Evolutionary conservation across 1,284 basidiomycete genomes (phyloP).

Genomic region (Laetiporus sulphureus): DNA sequence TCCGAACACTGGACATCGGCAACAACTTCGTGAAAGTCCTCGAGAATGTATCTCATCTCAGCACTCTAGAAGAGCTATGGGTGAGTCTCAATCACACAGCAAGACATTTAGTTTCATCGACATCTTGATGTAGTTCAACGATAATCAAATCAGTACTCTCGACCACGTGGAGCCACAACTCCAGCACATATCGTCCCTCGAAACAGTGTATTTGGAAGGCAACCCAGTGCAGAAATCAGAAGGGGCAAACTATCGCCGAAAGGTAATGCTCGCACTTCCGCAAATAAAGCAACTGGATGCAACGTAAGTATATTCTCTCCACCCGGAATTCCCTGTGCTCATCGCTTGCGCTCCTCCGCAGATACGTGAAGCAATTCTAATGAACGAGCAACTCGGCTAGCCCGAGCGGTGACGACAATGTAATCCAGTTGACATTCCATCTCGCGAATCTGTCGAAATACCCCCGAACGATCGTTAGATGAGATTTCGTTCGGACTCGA

Average conservation of each 20-base stretch:
- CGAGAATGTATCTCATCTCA: constrained; percentile 78
- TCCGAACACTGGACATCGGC: constrained; percentile 85
- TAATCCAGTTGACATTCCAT: not conserved
- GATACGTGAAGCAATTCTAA: constrained; percentile 3
- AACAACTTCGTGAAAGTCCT: constrained; percentile 78
- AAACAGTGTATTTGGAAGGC: constrained; percentile 92
- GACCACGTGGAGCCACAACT: constrained; percentile 69
- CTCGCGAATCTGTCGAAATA: not conserved
- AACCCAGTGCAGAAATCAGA: constrained; percentile 88
- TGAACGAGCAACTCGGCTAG: no score
- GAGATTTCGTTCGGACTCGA: not conserved
- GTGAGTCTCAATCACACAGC: constrained; percentile 37
- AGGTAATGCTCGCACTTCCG: constrained; percentile 84
- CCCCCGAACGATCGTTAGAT: not conserved
- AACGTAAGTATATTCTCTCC: constrained; percentile 51
- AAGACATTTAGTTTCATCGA: not conserved
- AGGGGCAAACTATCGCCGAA: constrained; percentile 78
- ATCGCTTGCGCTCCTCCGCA: not conserved
- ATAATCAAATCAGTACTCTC: constrained; percentile 77
- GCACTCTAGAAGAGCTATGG: constrained; percentile 87
- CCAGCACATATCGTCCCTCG: constrained; percentile 57
- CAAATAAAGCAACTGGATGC: constrained; percentile 94
- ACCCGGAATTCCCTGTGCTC: not conserved
- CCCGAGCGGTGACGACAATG: not conserved
- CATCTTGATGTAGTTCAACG: constrained; percentile 60